Evolutionary conservation across 805 yeast genomes (phyloP).

Genomic region (Starmerella vaccinii): DNA sequence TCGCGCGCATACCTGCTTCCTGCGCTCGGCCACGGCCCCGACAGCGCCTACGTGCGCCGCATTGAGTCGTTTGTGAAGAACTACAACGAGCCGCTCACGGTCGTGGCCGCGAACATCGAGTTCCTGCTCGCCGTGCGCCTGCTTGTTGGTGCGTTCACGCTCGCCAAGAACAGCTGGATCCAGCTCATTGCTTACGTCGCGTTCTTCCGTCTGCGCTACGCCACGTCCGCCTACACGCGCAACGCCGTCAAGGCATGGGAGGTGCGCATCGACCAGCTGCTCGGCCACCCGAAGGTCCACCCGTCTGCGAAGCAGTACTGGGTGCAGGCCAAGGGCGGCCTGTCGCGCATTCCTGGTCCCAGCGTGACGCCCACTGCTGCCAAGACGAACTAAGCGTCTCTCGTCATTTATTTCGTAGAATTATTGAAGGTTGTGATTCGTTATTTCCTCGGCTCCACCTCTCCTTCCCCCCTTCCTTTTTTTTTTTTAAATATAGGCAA

Average conservation of each 20-base stretch:
- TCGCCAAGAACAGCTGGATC: conserved; percentile 53
- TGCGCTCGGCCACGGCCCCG: conserved; percentile 35
- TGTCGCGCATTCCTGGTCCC: conserved; percentile 20
- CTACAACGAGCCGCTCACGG: conserved; percentile 51
- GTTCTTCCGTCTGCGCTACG: conserved; percentile 70
- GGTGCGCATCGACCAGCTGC: conserved; percentile 50
- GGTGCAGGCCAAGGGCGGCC: conserved; percentile 36
- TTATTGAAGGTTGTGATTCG: not conserved
- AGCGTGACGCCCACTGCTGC: conserved; percentile 4
- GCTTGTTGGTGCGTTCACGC: conserved; percentile 40
- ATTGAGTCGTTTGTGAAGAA: conserved; percentile 40
- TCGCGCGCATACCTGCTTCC: conserved; percentile 58
- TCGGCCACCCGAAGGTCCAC: conserved; percentile 47
- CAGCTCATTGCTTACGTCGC: conserved; percentile 39
- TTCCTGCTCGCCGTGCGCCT: conserved; percentile 34
- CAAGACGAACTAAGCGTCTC: not conserved
- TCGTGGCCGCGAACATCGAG: conserved; percentile 52
- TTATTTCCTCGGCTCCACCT: not conserved
- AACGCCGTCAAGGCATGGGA: conserved; percentile 58
- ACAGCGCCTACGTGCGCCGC: conserved; percentile 25
- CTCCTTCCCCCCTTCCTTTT: no score
- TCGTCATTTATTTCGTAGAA: not conserved
- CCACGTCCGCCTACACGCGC: conserved; percentile 63
- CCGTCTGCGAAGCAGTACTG: conserved; percentile 41
- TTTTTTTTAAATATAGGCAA: no score